Conservation (phyloP, 495 filamentous ascomycete species). For the Usnea hakonensis region DNA sequence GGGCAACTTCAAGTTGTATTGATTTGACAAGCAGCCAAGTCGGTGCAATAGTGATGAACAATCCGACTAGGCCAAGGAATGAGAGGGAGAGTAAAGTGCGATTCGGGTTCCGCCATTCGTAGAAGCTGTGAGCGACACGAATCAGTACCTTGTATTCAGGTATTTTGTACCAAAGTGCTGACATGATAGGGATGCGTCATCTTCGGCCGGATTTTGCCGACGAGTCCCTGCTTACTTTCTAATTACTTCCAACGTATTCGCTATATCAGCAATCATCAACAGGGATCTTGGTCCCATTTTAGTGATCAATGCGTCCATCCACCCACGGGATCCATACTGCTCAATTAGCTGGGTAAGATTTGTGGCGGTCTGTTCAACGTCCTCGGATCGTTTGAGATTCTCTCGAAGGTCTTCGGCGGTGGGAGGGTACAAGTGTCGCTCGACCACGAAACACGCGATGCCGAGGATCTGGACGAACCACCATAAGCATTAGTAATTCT, state of each 20-base stretch:
- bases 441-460: not conserved
- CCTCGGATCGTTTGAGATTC: constrained; percentile 25
- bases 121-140: constrained; percentile 28
- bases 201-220: not conserved
- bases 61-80: constrained; percentile 21
- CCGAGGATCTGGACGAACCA: not conserved
- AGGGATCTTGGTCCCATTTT: constrained; percentile 29
- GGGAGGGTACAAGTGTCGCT: not conserved
- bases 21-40: constrained; percentile 26
- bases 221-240: not conserved
- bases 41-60: constrained; percentile 21
- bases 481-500: not conserved
- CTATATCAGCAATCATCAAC: constrained; percentile 31
- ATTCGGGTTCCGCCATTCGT: constrained; percentile 31
- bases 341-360: constrained; percentile 33
- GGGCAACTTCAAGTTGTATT: constrained; percentile 24
- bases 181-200: not conserved
- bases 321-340: constrained; percentile 29
- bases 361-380: constrained; percentile 23
- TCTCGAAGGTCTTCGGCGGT: constrained; percentile 29
- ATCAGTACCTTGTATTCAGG: not conserved
- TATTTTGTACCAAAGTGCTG: not conserved
- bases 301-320: constrained; percentile 27
- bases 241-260: not conserved
- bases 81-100: constrained; percentile 27